phyloP scores from a whole-genome alignment of 371 early-diverging fungal genomes.

The Lichtheimia hyalospora region DNA sequence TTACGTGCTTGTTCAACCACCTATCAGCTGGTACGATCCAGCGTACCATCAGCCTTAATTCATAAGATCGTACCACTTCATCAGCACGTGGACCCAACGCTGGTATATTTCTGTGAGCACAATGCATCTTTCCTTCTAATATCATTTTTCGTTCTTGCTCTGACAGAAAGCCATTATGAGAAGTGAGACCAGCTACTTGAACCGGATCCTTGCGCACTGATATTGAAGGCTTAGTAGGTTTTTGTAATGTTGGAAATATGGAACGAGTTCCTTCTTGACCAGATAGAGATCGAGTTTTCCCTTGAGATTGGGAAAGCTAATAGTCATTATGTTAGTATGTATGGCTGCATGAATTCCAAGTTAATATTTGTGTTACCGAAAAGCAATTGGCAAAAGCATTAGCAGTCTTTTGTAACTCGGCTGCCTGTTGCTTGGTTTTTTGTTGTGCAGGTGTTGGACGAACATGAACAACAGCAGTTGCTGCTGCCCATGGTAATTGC shows the following conservation, averaged over 20 bases:
- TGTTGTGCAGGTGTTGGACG: background rate
- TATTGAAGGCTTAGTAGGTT: background rate
- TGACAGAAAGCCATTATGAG: slow-evolving; percentile 14
- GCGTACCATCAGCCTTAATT: slow-evolving; percentile 17
- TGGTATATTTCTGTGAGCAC: slow-evolving; percentile 20
- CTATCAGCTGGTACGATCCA: slow-evolving; percentile 18
- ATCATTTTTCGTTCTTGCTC: slow-evolving; percentile 15
- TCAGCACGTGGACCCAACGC: slow-evolving; percentile 25
- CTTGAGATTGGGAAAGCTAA: too few relatives aligned
- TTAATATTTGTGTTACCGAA: slow-evolving; percentile 7
- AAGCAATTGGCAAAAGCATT: slow-evolving; percentile 9
- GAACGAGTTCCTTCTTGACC: slow-evolving; percentile 1
- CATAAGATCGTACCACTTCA: slow-evolving; percentile 23
- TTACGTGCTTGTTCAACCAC: slow-evolving; percentile 22
- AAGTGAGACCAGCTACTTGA: slow-evolving; percentile 9
- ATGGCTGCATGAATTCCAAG: too few relatives aligned
- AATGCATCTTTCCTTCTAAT: slow-evolving; percentile 16
- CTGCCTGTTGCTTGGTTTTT: background rate
- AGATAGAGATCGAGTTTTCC: too few relatives aligned
- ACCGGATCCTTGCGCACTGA: background rate
- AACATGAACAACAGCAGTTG: background rate
- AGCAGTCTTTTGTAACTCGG: slow-evolving; percentile 8
- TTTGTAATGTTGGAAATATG: slow-evolving; percentile 12
- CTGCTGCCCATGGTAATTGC: background rate
- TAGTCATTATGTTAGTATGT: too few relatives aligned